phyloP scores from a whole-genome alignment of 495 filamentous ascomycete genomes.

The Astrothelium macrocarpum region DNA sequence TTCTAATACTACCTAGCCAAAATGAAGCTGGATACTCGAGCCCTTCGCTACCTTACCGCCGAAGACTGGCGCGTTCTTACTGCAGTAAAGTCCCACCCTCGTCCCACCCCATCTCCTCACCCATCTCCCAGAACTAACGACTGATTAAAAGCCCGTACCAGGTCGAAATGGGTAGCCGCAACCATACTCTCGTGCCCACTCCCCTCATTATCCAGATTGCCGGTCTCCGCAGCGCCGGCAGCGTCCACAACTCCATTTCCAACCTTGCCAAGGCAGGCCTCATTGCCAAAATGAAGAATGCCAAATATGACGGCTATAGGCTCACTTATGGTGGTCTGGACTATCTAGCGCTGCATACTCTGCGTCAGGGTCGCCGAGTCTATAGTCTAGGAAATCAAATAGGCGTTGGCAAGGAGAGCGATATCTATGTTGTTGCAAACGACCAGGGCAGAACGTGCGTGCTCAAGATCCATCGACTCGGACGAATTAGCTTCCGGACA shows the following conservation, averaged over 20 bases:
- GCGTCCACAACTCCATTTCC: conserved; percentile 81
- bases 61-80: conserved; percentile 96
- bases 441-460: conserved; percentile 49
- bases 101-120: background rate
- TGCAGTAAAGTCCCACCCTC: conserved; percentile 60
- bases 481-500: conserved; percentile 91
- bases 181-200: conserved; percentile 94
- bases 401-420: conserved; percentile 93
- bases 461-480: conserved; percentile 88
- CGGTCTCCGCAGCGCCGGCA: conserved; percentile 68
- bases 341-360: conserved; percentile 85
- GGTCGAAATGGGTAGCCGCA: conserved; percentile 88
- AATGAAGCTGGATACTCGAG: conserved; percentile 91
- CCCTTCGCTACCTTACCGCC: conserved; percentile 77
- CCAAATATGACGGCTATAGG: conserved; percentile 95
- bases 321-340: conserved; percentile 95
- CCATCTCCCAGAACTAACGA: conserved; percentile 31
- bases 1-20: conserved; percentile 14
- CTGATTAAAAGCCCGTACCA: conserved; percentile 30
- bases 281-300: conserved; percentile 87
- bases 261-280: conserved; percentile 84
- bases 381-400: conserved; percentile 93
- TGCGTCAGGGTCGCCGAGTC: conserved; percentile 63
- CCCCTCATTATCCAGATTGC: conserved; percentile 76
- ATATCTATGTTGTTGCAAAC: conserved; percentile 86